Evolutionary conservation across 2,329 filamentous ascomycete species (phyloP), one percentile per base, ranked within the genome.

Genomic region (Verticillium zaregamsianum): DNA sequence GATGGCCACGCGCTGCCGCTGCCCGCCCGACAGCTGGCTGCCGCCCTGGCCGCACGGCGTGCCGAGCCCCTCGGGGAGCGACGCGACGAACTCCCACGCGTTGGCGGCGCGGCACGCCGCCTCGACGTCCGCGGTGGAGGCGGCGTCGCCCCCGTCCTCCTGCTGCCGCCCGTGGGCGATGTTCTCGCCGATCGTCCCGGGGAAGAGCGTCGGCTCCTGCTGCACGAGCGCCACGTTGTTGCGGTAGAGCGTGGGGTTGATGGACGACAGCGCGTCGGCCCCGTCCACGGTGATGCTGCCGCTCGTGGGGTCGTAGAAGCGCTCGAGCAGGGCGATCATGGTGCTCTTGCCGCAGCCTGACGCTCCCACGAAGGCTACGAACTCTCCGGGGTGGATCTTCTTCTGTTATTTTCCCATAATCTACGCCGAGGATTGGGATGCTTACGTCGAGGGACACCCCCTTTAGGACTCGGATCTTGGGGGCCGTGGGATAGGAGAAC

Each of bases 291-390:
- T 76, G 61, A 94, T 87, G 9, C 77, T 76, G 7, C 91, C 91
- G 9, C 80, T 77, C n/a, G 83, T 77, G 0, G 86, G 75, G 45
- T 91, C 85, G 71, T 94, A 94, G 73, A 93, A 93, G 11, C 86
- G 81, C 73, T 89, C 86, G 2, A 89, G 73, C 1, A 89, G 74
- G 60, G 82, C 80, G 37, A 94, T 84, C 54, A 91, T 86, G 15
- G 86, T 91, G 0, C 86, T 89, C 76, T 93, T 91, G 33, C 89
- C 89, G 63, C 86, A 89, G 0, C 88, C 88, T 1, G 86, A 89
- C 0, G 88, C 82, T 1, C 90, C 89, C 4, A 92, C 89, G 2
- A 92, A 79, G 1, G 88, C 89, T 0, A 84, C 87, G 68, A 90
- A 91, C 69, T 90, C 86, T 12, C 89, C 89, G 5, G 78, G 75